Conservation (phyloP, 2,329 filamentous ascomycete genomes). For the Epichloe sp. region DNA sequence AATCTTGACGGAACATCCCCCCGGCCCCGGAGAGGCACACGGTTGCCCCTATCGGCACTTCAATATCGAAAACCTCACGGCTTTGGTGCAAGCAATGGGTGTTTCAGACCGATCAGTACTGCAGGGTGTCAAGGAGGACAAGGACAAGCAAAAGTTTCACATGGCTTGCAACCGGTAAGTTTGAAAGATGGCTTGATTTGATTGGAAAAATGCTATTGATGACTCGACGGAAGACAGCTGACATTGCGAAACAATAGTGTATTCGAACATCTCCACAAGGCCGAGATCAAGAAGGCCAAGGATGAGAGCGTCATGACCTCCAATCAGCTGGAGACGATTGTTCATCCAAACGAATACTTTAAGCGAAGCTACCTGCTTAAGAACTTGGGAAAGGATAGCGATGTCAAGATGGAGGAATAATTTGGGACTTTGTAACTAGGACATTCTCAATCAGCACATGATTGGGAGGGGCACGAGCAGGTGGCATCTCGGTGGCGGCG, state of each 20-base stretch:
- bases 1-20: slow-evolving; percentile 78
- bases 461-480: no score
- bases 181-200: no score
- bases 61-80: slow-evolving; percentile 69
- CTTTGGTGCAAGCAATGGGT: slow-evolving; percentile 64
- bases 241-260: slow-evolving; percentile 36
- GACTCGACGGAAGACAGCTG: not conserved
- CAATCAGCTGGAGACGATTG: slow-evolving; percentile 80
- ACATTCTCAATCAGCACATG: no score
- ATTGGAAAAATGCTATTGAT: no score
- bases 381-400: slow-evolving; percentile 49
- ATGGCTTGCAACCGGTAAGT: slow-evolving; percentile 82
- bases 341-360: slow-evolving; percentile 97
- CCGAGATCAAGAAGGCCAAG: slow-evolving; percentile 62
- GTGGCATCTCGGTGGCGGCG: no score
- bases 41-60: slow-evolving; percentile 97
- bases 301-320: slow-evolving; percentile 59
- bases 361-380: slow-evolving; percentile 86
- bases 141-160: slow-evolving; percentile 77
- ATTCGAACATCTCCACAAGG: slow-evolving; percentile 76
- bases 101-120: slow-evolving; percentile 67
- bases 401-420: slow-evolving; percentile 46
- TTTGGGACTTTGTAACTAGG: not conserved
- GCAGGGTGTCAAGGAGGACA: slow-evolving; percentile 75
- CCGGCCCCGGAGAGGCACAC: slow-evolving; percentile 76